Evolutionary conservation across 768 basidiomycete genomes (phyloP).

Genomic region (Boletus speciosus): DNA sequence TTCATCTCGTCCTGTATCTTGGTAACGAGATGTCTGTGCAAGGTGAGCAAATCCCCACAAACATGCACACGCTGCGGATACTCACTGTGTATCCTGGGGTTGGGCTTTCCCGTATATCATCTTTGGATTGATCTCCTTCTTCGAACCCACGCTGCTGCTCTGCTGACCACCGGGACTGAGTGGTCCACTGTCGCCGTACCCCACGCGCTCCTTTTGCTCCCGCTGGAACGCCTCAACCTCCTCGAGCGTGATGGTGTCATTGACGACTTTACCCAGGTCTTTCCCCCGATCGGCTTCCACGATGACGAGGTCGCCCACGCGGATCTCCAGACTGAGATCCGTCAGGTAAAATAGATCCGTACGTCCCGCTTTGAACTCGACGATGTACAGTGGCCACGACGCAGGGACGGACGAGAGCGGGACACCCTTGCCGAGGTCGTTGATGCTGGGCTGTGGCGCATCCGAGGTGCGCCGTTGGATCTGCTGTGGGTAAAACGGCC

Average conservation of each 20-base stretch:
- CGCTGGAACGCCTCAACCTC: conserved; percentile 92
- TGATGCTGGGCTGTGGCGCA: conserved; percentile 33
- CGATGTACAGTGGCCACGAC: conserved; percentile 89
- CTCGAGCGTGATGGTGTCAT: conserved; percentile 83
- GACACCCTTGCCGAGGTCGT: conserved; percentile 82
- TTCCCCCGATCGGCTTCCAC: conserved; percentile 96
- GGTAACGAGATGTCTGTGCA: conserved; percentile 59
- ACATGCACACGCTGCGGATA: conserved; percentile 12
- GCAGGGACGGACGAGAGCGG: conserved; percentile 80
- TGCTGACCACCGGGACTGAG: conserved; percentile 47
- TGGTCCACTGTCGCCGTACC: conserved; percentile 41
- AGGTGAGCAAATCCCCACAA: conserved; percentile 4
- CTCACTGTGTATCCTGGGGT: conserved; percentile 74
- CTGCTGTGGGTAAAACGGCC: conserved; percentile 29
- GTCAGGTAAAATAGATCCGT: conserved; percentile 93
- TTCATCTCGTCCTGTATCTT: conserved; percentile 92
- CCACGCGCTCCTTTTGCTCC: conserved; percentile 61
- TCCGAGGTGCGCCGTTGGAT: conserved; percentile 41
- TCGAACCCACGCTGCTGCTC: conserved; percentile 37
- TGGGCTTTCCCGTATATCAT: conserved; percentile 90
- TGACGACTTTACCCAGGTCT: conserved; percentile 88
- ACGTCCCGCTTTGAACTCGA: conserved; percentile 96
- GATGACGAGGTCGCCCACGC: conserved; percentile 88
- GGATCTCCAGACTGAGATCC: conserved; percentile 60
- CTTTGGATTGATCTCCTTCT: conserved; percentile 97